A percentile compares a stretch with the other conserved stretches of the same genome.
phyloP scores from a whole-genome alignment of 768 basidiomycete species.

The Infundibulicybe gibba region DNA sequence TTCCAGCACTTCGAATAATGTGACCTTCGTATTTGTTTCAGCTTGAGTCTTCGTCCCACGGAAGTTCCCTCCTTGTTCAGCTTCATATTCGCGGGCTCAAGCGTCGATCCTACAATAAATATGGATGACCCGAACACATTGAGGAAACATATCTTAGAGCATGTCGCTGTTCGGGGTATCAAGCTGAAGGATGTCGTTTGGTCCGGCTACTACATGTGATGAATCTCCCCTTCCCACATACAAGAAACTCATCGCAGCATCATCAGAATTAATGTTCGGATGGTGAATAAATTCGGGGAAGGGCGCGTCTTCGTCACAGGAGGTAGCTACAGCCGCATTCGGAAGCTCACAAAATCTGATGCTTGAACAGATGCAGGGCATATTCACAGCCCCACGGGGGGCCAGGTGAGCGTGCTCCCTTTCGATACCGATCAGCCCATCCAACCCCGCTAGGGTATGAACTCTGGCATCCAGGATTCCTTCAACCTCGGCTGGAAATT shows the following conservation, averaged over 20 bases:
- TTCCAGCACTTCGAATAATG: not conserved
- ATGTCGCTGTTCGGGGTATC: too few species aligned
- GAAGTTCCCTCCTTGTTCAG: constrained; percentile 4
- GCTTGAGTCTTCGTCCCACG: constrained; percentile 5
- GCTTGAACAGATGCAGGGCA: constrained; percentile 43
- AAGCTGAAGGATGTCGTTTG: too few species aligned
- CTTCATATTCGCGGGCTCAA: constrained; percentile 4
- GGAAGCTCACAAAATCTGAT: not conserved
- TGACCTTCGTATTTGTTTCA: not conserved
- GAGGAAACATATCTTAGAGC: not conserved
- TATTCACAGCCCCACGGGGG: constrained; percentile 39
- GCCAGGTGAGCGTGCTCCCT: constrained; percentile 18
- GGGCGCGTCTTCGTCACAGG: constrained; percentile 47
- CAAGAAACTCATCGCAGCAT: too few species aligned
- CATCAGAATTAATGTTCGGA: constrained; percentile 39
- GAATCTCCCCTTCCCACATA: too few species aligned
- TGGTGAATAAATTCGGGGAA: constrained; percentile 36
- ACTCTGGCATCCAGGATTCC: constrained; percentile 21
- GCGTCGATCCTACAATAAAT: constrained; percentile 1
- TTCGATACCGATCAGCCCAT: not conserved
- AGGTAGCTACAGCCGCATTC: constrained; percentile 24
- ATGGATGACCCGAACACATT: constrained; percentile 3
- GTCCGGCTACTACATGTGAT: too few species aligned
- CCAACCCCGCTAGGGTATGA: constrained; percentile 8
- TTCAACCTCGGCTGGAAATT: constrained; percentile 44